Base-by-base conservation (phyloP, 2,329 filamentous ascomycete genomes). In the Mycosphaerella arachidis region DNA sequence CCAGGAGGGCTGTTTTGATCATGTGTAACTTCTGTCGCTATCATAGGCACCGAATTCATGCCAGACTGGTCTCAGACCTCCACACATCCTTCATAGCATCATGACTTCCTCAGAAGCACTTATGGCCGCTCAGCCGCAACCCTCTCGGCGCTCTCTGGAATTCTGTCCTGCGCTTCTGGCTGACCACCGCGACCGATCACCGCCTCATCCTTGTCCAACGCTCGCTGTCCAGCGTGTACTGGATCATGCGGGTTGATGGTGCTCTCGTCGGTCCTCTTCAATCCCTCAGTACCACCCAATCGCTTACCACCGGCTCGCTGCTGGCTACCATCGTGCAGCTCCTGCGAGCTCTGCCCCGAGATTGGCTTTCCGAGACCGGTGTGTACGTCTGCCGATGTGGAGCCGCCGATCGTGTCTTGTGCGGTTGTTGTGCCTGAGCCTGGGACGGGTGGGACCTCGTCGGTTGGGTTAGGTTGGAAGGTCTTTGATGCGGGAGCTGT, bases 401-500 rank as follows among this genome's bases (percentile, higher is more conserved):
- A 78, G 30, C 83, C 82, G 33, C 66, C 73, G 13, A 84, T 69
- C 0, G 81, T 82, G 35, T 77, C 74, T 1, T 70, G 72, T 0
- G 82, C 79, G 12, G 73, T 68, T 6, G 80, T 77, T 58, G 70
- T 67, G 58, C 74, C 71, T 7, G 73, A 73, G 78, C 78, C 65
- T 76, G 65, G 35, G 74, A 62, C 75, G 53, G 75, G 69, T 4
- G 78, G 56, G 18, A 33, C 48, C 40, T 74, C 72, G 62, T 66
- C 64, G 18, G 55, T 63, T 58, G 74, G 70, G 73, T 81, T 79
- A 30, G 79, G 78, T 10, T 72, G 66, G 75, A 77, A 81, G 18
- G 77, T 77, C 16, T 67, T 71, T 45, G 74, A 71, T 0, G 74
- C 63, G 1, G 88, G 88, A 0, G 88, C 88, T 3, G 84, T 83